Evolutionary conservation across 805 yeast species (phyloP).

Genomic region (Candida coquimbonensis): DNA sequence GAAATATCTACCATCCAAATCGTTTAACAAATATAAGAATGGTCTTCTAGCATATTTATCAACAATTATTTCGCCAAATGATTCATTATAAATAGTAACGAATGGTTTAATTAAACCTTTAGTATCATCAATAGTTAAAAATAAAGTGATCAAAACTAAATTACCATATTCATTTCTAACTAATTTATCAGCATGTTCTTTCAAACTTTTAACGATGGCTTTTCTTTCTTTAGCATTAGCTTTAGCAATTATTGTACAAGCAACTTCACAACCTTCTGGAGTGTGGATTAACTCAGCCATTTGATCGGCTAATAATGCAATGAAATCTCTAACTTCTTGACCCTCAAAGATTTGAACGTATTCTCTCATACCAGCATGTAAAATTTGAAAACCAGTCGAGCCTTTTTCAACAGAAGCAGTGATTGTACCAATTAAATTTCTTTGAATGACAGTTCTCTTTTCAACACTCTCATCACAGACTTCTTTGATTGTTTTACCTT

Average conservation of each 20-base stretch:
- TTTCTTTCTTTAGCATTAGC: slow-evolving; percentile 94
- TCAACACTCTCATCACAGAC: slow-evolving; percentile 64
- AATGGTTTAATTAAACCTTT: slow-evolving; percentile 74
- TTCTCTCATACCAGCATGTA: slow-evolving; percentile 95
- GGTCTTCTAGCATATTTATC: slow-evolving; percentile 88
- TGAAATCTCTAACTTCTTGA: slow-evolving; percentile 68
- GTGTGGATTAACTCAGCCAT: slow-evolving; percentile 94
- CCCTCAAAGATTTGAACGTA: slow-evolving; percentile 66
- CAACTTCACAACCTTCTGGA: slow-evolving; percentile 89
- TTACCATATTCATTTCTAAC: slow-evolving; percentile 85
- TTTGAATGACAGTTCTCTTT: slow-evolving; percentile 66
- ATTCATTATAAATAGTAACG: slow-evolving; percentile 45
- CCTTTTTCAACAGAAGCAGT: slow-evolving; percentile 92
- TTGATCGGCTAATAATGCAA: slow-evolving; percentile 79
- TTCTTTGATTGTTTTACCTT: slow-evolving; percentile 55
- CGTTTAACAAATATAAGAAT: slow-evolving; percentile 70
- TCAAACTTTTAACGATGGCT: slow-evolving; percentile 60
- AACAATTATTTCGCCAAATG: slow-evolving; percentile 46
- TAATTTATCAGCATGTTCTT: slow-evolving; percentile 67
- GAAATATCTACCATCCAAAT: slow-evolving; percentile 76
- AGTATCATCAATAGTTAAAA: slow-evolving; percentile 91
- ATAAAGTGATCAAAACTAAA: slow-evolving; percentile 66
- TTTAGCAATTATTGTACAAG: slow-evolving; percentile 67
- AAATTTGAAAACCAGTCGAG: slow-evolving; percentile 89
- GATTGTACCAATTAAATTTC: slow-evolving; percentile 75